Base-by-base conservation (phyloP, 306 rosid genomes). In the Dalbergia oliveri region DNA sequence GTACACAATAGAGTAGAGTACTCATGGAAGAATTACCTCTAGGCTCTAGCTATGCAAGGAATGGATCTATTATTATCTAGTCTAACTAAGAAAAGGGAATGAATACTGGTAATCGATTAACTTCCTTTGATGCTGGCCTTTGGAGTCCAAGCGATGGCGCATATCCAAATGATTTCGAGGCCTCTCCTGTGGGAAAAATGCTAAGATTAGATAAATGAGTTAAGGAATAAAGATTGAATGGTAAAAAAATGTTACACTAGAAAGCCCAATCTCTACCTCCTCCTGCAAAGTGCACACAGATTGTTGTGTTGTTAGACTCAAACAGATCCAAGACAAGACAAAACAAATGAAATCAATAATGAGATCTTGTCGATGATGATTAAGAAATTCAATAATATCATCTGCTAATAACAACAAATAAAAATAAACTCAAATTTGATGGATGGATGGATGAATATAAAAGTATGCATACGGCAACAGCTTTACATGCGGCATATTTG, bases 101-200 rank as follows among this genome's bases (percentile, higher is more conserved):
- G n/a, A n/a, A 26, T 86, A 94, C 98, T 93, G 91, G 88, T 95
- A 95, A 87, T 95, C 99, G 70, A 95, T 95, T 37, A 95, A 85
- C 82, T 93, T 95, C 73, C 99, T 98, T 72, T 79, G 59, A 71
- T 98, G 98, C 73, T 93, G 98, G 84, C 99, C 99, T 18, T 80
- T 86, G 11, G 99, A 89, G 66, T 95, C 99, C 87, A 95, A 90
- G 15, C 98, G 99, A 79, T 93, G 95, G 43, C 99, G 93, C 99
- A 95, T 88, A 87, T 95, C 99, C 89, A 95, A 89, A 83, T 95
- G 99, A 84, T 95, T 95, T 83, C 96, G 90, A 14, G 99, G 99
- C 79, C 83, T 95, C 83, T 95, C 99, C 99, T 95, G 84, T 13
- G 13, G 68, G 59, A 41, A 49, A 18, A 69, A 45, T 14, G 14